Conservation (phyloP, 2,329 filamentous ascomycete species). For the Bipolaris cookei region DNA sequence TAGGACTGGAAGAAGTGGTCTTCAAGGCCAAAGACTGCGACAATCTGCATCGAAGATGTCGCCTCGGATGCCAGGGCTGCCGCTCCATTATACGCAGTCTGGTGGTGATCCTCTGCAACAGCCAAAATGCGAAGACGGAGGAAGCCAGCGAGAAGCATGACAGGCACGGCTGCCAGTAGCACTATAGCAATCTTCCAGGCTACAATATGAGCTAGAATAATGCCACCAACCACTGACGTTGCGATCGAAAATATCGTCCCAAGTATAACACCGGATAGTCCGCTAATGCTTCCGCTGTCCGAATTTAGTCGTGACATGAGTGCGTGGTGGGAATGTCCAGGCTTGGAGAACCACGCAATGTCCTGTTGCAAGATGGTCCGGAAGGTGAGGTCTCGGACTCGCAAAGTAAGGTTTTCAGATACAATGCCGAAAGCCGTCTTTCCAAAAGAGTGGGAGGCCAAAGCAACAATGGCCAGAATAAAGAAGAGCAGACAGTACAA, state of each 20-base stretch:
- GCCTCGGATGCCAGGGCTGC: constrained; percentile 71
- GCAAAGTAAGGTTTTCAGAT: constrained; percentile 54
- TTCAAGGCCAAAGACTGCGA: constrained; percentile 53
- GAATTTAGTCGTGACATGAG: constrained; percentile 56
- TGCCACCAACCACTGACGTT: constrained; percentile 56
- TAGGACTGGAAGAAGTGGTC: constrained; percentile 49
- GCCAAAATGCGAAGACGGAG: constrained; percentile 57
- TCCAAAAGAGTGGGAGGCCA: constrained; percentile 53
- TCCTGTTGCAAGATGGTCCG: constrained; percentile 62
- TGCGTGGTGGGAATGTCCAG: constrained; percentile 52
- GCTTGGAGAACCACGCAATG: constrained; percentile 58
- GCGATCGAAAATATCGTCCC: constrained; percentile 58
- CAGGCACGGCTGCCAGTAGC: constrained; percentile 56
- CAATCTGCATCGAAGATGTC: constrained; percentile 69
- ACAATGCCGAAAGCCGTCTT: constrained; percentile 58
- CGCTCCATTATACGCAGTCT: constrained; percentile 68
- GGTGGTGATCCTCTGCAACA: constrained; percentile 67
- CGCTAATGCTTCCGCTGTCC: constrained; percentile 57
- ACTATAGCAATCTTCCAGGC: constrained; percentile 61
- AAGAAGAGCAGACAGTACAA: constrained; percentile 61
- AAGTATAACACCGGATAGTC: constrained; percentile 57
- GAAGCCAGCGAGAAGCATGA: constrained; percentile 57
- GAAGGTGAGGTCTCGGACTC: constrained; percentile 56
- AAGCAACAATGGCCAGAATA: constrained; percentile 58
- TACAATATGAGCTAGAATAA: constrained; percentile 56